Conservation (phyloP, 768 basidiomycete species). For the Thelephora aurantiotincta region DNA sequence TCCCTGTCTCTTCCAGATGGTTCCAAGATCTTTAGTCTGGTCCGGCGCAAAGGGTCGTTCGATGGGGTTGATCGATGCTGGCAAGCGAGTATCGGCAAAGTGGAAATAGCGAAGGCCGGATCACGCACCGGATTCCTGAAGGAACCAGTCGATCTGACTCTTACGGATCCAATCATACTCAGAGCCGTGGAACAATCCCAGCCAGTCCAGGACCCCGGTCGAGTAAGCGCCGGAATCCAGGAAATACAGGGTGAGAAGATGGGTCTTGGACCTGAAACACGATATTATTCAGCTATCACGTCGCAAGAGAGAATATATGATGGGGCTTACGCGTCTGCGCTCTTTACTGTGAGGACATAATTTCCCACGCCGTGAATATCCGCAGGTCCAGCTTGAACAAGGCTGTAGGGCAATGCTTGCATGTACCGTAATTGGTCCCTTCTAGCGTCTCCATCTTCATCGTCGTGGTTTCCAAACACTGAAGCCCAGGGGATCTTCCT, state of each 20-base stretch:
- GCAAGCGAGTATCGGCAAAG: background rate
- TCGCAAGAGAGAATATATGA: background rate
- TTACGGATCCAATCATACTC: conserved; percentile 78
- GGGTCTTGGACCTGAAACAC: conserved; percentile 59
- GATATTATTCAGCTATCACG: background rate
- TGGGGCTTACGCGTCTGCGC: conserved; percentile 63
- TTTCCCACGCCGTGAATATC: conserved; percentile 86
- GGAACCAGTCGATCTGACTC: conserved; percentile 86
- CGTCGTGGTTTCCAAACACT: conserved; percentile 92
- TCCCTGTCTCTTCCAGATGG: conserved; percentile 50
- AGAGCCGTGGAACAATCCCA: conserved; percentile 49
- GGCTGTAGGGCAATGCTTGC: conserved; percentile 73
- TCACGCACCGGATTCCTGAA: conserved; percentile 52
- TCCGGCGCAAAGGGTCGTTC: conserved; percentile 79
- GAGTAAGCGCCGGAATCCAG: conserved; percentile 78
- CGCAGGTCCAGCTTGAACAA: conserved; percentile 69
- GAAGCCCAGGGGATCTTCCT: conserved; percentile 80
- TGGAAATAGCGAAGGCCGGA: background rate
- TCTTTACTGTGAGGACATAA: conserved; percentile 74
- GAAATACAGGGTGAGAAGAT: conserved; percentile 85
- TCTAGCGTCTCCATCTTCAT: conserved; percentile 49
- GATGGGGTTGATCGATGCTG: conserved; percentile 53
- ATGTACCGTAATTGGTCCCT: conserved; percentile 56
- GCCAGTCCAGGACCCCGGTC: conserved; percentile 41
- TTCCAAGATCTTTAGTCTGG: conserved; percentile 51